Conservation (phyloP, 2,329 filamentous ascomycete genomes). For the Fusarium proliferatum region DNA sequence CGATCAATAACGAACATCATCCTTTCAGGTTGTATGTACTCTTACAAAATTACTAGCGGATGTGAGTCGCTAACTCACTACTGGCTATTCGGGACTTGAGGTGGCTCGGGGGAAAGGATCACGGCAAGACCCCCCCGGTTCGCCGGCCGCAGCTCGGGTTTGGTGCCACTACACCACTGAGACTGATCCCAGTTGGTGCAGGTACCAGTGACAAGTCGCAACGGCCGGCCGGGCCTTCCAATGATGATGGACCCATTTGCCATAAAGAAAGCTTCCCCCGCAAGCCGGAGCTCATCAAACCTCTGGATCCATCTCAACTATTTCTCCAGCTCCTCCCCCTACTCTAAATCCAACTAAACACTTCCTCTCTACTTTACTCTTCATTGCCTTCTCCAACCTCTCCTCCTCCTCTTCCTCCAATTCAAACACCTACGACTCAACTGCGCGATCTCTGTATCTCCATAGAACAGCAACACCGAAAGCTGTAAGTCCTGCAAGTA, state of each 20-base stretch:
- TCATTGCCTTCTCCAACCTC: background rate
- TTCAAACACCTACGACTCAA: slow-evolving; percentile 6
- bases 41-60: slow-evolving; percentile 5
- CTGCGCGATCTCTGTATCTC: slow-evolving; percentile 23
- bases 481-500: slow-evolving; percentile 42
- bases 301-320: slow-evolving; percentile 31
- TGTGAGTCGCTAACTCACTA: slow-evolving; percentile 25
- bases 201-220: slow-evolving; percentile 40
- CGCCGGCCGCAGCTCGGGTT: slow-evolving; percentile 41
- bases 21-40: background rate
- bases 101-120: slow-evolving; percentile 47
- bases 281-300: slow-evolving; percentile 41
- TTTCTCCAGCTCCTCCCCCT: slow-evolving; percentile 22
- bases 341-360: slow-evolving; percentile 9
- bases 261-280: slow-evolving; percentile 46
- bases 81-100: slow-evolving; percentile 40
- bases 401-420: background rate
- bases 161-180: background rate
- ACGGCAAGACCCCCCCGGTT: slow-evolving; percentile 45
- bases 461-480: slow-evolving; percentile 40
- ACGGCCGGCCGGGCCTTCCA: slow-evolving; percentile 32
- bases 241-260: slow-evolving; percentile 40
- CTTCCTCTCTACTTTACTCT: slow-evolving; percentile 8
- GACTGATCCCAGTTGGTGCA: slow-evolving; percentile 35
- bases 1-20: slow-evolving; percentile 17